Base-by-base conservation (phyloP, 2,329 filamentous ascomycete species). In the Claviceps fusiformis region DNA sequence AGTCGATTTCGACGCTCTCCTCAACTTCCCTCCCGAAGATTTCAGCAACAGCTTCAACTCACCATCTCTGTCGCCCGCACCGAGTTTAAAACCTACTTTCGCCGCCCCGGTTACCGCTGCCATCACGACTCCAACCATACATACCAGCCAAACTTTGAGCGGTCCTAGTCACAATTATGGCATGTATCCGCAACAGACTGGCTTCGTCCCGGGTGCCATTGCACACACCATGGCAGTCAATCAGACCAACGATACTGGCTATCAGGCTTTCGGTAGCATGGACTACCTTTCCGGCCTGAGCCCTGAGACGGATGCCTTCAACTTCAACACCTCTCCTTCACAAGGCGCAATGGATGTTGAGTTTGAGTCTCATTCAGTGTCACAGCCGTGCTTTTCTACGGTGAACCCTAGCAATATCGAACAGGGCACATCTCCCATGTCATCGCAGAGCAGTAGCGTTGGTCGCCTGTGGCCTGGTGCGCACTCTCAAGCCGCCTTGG, bases 101-200 rank as follows among this genome's bases (percentile, higher is more conserved):
- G 68, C 74, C 48, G 76, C 74, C 61, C 74, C 79, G 8, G 67
- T 77, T 8, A 71, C 78, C 5, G 72, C 75, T 59, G 76, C 79
- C 53, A 71, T 78, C 47, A 73, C 76, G 55, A 76, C 81, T 5
- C 77, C 80, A n/a, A 71, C 75, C 41, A 69, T 84, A 56, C 69
- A 80, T 19, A 70, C 78, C 8, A 72, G 75, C 58, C 78, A 80
- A 37, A 81, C 78, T 24, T 81, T 91, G 65, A 83, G 82, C 50
- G 88, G 83, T 41, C 92, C 93, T 9, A 95, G 89, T 70, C 91
- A 96, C 73, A 89, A 95, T 71, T 97, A 97, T 76, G 88, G 90
- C 65, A 83, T 89, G 66, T 95, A 96, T 75, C 88, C 89, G 73
- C 93, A 98, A 69, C 91, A 96, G 75, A 96, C 93, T 3, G 90